Base-by-base conservation (phyloP, 192 early-diverging fungal species). In the Coemansia sp. region DNA sequence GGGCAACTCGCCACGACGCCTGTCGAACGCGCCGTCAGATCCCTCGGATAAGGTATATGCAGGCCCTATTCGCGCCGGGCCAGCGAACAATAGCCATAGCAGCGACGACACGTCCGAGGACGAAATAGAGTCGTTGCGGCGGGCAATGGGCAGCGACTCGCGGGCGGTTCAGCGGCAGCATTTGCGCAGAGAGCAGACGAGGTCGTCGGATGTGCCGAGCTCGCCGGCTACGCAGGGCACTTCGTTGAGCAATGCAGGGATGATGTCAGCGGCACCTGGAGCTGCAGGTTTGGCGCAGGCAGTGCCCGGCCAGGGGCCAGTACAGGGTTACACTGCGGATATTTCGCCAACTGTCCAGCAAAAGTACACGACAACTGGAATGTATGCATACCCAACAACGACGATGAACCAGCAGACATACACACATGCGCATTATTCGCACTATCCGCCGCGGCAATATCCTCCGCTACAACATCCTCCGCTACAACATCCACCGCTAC, bases 101-200 rank as follows among this genome's bases (percentile, higher is more conserved):
- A 63, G 57, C 47, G 62, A 62, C 48, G 71, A 70, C 10, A 69
- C 71, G 26, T 80, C 77, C 1, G 77, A 80, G 57, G 77, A 80
- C 57, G 77, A 80, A 43, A 80, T 80, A 27, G 77, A 80, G 54
- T 70, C 72, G 67, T 57, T 80, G 31, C 69, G 74, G 57, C 77
- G 71, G 14, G 68, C 64, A 10, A 80, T 80, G 77, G 72, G 68
- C 19, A 74, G 68, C 61, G 70, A 80, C 68, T 68, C 62, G 63
- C 70, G 70, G 77, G 67, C 71, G 1, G 61, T 74, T 4, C 70
- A 74, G 60, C 72, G 68, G 61, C 77, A 80, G 61, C 71, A 67
- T n/a, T 65, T 77, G 66, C 75, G 71, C 17, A 65, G 50, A 48
- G 76, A 69, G 54, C 66, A 69, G 38, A 25, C 61, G 67, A 50